phyloP scores from a whole-genome alignment of 2,329 filamentous ascomycete species.

The Botrytis hyacinthi region DNA sequence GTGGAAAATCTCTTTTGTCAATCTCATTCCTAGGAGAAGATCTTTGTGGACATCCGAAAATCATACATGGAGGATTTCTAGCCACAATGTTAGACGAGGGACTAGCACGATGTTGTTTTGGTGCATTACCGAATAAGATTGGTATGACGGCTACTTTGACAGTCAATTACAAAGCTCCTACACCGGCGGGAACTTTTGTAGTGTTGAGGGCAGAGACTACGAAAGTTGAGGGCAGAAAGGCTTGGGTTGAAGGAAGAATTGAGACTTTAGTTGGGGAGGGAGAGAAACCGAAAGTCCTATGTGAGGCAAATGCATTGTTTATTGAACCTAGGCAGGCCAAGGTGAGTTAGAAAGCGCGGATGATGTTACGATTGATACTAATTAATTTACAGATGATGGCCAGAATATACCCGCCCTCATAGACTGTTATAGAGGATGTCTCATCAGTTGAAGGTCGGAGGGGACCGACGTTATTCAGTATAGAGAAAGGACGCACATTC shows the following conservation, averaged over 20 bases:
- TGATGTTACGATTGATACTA: conserved; percentile 4
- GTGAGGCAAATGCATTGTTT: conserved; percentile 82
- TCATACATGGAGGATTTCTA: conserved; percentile 85
- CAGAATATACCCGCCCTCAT: conserved; percentile 25
- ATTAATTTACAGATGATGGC: conserved; percentile 24
- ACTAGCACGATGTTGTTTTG: conserved; percentile 83
- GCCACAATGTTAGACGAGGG: conserved; percentile 94
- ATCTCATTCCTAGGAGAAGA: conserved; percentile 75
- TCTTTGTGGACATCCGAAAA: conserved; percentile 84
- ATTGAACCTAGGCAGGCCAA: conserved; percentile 82
- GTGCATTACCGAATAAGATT: conserved; percentile 80
- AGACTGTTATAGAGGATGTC: background rate
- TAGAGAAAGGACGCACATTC: background rate
- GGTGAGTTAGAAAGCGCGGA: conserved; percentile 28
- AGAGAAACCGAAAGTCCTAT: conserved; percentile 64
- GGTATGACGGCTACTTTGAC: conserved; percentile 84
- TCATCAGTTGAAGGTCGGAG: background rate
- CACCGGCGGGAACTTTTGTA: conserved; percentile 70
- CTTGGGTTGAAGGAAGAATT: conserved; percentile 85
- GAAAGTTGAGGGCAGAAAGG: conserved; percentile 88
- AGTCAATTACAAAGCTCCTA: conserved; percentile 78
- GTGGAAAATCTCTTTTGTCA: conserved; percentile 66
- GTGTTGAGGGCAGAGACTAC: conserved; percentile 77
- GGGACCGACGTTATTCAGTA: background rate
- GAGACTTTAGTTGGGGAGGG: conserved; percentile 70